Evolutionary conservation across 306 rosid species (phyloP), one percentile per base, ranked within the genome.

Genomic region (Rubus parviflorus): DNA sequence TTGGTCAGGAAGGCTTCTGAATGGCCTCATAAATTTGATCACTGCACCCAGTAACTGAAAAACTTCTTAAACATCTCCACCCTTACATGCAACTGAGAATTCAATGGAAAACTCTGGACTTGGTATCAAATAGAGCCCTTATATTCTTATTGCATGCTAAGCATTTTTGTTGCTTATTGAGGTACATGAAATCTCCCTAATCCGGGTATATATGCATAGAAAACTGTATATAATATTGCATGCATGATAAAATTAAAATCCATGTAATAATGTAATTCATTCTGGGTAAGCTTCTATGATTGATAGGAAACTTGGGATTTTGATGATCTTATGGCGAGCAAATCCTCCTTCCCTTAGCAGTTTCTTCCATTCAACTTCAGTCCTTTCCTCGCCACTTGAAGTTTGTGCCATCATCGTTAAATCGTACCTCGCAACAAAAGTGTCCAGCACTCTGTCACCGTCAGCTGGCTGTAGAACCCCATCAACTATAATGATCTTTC

Each of bases 401-500:
- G 70, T 40, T 3, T 35, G 69, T 0, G 74, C 80, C n/a, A 90
- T 81, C 81, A 84, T 82, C 58, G 83, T 48, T 83, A 88, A 82
- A 77, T 92, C 97, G 10, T 4, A 70, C 82, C 9, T 83, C 15
- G 1, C 86, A 74, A 0, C 88, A 51, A 87, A 88, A 15, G 74
- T 53, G 5, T 79, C 89, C 43, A 3, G 0, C 3, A 46, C 3
- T 7, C 43, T 11, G 3, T 76, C 57, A 1, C 89, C 88, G 1
- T 91, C 48, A 23, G 3, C 85, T 0, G 87, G 75, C 0, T 79
- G 64, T 7, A 89, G 51, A 4, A 89, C 81, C 15, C 61, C 78
- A 4, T 89, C 96, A 51, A 87, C 87, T 1, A 90, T 85, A 0
- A 90, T 84, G 8, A 90, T 75, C 53, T 90, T 90, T 23, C 92